A percentile compares a stretch with the other conserved stretches of the same genome.
These are phyloP conservation scores for Kwoniella heveanensis DNA, from an alignment of 768 basidiomycete species.

Conservation along the genomic window DNA sequence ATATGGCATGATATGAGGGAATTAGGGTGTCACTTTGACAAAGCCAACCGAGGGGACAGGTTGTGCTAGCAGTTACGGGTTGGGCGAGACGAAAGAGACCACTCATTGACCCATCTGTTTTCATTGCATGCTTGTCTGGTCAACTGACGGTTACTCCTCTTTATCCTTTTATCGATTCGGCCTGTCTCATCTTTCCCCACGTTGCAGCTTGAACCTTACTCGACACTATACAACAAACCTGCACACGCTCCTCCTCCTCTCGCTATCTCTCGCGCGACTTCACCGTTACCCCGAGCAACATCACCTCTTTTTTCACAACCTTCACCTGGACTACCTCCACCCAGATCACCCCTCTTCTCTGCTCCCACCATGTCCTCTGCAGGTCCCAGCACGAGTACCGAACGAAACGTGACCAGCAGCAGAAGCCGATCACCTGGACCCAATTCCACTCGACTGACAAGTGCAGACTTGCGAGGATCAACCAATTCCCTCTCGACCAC, in stretches of 20 bases:
- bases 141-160: background rate
- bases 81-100: background rate
- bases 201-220: constrained; percentile 19
- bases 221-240: constrained; percentile 17
- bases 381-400: background rate
- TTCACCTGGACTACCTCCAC: constrained; percentile 17
- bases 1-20: background rate
- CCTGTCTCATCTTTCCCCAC: background rate
- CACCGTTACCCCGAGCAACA: constrained; percentile 12
- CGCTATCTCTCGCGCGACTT: background rate
- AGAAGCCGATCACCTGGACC: constrained; percentile 15
- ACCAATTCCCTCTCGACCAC: constrained; percentile 38
- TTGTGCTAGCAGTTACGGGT: background rate
- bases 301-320: constrained; percentile 11
- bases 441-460: constrained; percentile 10
- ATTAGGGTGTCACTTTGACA: background rate
- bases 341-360: constrained; percentile 21
- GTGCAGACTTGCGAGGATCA: constrained; percentile 3
- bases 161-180: background rate
- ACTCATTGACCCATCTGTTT: background rate
- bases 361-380: constrained; percentile 10
- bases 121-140: background rate
- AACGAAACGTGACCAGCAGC: constrained; percentile 9
- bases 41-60: background rate
- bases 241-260: background rate